Conservation (phyloP, 805 yeast genomes). For the Blastobotrys attinorum region DNA sequence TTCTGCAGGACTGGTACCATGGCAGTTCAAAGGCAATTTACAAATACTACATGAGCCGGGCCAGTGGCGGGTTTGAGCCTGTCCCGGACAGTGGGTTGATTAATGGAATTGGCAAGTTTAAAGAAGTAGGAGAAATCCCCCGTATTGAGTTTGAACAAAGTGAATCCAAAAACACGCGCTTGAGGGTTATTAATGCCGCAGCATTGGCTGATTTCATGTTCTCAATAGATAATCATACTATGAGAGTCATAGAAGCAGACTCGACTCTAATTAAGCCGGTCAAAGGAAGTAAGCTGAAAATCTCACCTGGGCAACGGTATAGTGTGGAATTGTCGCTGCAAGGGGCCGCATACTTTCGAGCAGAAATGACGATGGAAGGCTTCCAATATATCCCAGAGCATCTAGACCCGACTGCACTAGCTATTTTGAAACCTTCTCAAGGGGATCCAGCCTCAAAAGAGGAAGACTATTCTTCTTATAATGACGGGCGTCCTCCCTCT, state of each 20-base stretch:
- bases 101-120: conserved; percentile 32
- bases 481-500: no score
- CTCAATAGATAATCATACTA: conserved; percentile 22
- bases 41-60: conserved; percentile 31
- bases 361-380: conserved; percentile 44
- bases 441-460: conserved; percentile 20
- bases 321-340: conserved; percentile 44
- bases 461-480: no score
- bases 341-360: conserved; percentile 2
- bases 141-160: background rate
- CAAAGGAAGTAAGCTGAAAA: conserved; percentile 17
- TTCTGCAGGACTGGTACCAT: background rate
- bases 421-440: background rate
- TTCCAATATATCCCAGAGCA: conserved; percentile 40
- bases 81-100: conserved; percentile 35
- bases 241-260: conserved; percentile 28
- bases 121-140: background rate
- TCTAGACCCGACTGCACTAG: conserved; percentile 30
- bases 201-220: conserved; percentile 25
- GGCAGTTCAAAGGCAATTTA: conserved; percentile 17
- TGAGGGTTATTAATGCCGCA: conserved; percentile 26
- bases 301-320: conserved; percentile 77
- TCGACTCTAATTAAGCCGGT: conserved; percentile 20
- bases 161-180: background rate
- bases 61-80: conserved; percentile 32